Percentiles rank a stretch among this genome's conserved stretches.
These are phyloP conservation scores for Jimgerdemannia flammicorona DNA, from an alignment of 192 early-diverging fungal species.

Conservation along the genomic window DNA sequence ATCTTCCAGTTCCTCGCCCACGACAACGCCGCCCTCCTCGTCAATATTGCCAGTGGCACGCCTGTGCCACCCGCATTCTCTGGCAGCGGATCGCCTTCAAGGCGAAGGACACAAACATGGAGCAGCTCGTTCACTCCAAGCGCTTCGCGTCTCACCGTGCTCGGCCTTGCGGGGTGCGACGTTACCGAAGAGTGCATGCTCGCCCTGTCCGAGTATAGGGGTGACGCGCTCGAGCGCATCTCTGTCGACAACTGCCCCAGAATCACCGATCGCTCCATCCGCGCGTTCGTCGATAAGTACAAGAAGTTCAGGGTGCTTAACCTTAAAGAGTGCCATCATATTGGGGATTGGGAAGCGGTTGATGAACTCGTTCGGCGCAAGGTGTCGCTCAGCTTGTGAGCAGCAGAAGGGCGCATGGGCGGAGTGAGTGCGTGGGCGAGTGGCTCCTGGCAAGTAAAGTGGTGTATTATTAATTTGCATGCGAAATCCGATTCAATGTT, in stretches of 20 bases:
- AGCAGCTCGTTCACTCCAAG: slow-evolving; percentile 8
- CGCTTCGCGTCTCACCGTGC: slow-evolving; percentile 28
- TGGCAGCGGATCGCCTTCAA: slow-evolving; percentile 29
- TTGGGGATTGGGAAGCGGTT: slow-evolving; percentile 44
- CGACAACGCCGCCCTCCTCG: slow-evolving; percentile 16
- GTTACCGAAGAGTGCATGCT: slow-evolving; percentile 44
- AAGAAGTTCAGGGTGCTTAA: slow-evolving; percentile 46
- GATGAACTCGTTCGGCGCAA: slow-evolving; percentile 41
- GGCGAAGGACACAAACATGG: slow-evolving; percentile 13
- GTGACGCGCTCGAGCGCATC: slow-evolving; percentile 35
- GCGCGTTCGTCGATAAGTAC: slow-evolving; percentile 39
- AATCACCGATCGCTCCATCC: slow-evolving; percentile 39
- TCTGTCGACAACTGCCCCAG: slow-evolving; percentile 42
- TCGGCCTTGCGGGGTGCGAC: slow-evolving; percentile 49
- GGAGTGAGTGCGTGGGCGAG: slow-evolving; percentile 39
- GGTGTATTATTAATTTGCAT: too few species aligned
- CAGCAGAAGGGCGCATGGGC: slow-evolving; percentile 35
- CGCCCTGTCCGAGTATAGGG: slow-evolving; percentile 30
- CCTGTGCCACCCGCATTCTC: slow-evolving; percentile 24
- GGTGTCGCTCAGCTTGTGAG: slow-evolving; percentile 43
- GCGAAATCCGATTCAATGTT: too few species aligned
- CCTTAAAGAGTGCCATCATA: slow-evolving; percentile 47
- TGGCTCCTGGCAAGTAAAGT: slow-evolving; percentile 39
- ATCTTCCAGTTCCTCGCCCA: slow-evolving; percentile 38
- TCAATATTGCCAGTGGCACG: slow-evolving; percentile 32